These are phyloP conservation scores for Neotropicomus parvogracilis DNA, from an alignment of 1,284 basidiomycete species.

Conservation along the genomic window DNA sequence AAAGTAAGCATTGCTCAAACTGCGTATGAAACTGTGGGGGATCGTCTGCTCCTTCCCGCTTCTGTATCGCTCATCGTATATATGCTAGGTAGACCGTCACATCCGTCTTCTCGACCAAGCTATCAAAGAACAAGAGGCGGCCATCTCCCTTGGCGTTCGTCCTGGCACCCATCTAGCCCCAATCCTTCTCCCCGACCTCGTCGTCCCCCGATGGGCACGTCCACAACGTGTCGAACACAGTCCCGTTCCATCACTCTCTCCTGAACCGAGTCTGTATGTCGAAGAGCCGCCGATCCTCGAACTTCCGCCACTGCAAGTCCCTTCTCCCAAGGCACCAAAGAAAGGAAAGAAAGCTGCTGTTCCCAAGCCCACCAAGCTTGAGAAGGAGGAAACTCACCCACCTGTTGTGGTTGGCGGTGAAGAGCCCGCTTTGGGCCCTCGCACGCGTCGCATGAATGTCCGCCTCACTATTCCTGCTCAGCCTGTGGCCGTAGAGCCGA, in stretches of 20 bases:
- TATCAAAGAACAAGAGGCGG: conserved; percentile 67
- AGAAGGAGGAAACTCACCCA: conserved; percentile 19
- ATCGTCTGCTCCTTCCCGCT: not conserved
- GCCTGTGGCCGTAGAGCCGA: conserved; percentile 15
- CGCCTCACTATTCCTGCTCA: conserved; percentile 43
- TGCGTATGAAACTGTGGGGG: conserved; percentile 60
- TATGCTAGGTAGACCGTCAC: conserved; percentile 58
- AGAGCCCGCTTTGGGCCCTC: conserved; percentile 12
- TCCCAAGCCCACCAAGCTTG: conserved; percentile 17
- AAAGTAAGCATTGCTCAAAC: conserved; percentile 71
- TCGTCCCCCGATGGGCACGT: conserved; percentile 50
- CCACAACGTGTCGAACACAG: conserved; percentile 41
- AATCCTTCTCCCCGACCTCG: conserved; percentile 57
- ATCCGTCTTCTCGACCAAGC: conserved; percentile 70
- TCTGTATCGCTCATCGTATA: conserved; percentile 3
- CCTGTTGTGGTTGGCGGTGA: conserved; percentile 8
- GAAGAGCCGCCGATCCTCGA: conserved; percentile 24
- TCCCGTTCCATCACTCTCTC: conserved; percentile 38
- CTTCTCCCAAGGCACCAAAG: conserved; percentile 19
- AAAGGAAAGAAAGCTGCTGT: conserved; percentile 23
- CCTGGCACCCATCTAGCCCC: conserved; percentile 52
- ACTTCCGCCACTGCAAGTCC: conserved; percentile 3
- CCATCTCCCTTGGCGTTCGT: conserved; percentile 51
- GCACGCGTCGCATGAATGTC: conserved; percentile 30
- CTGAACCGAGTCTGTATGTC: conserved; percentile 22